Percentiles rank a stretch among this genome's conserved stretches.
Conservation (phyloP, 108 stramenopile genomes). For the Nitzschia sp. region DNA sequence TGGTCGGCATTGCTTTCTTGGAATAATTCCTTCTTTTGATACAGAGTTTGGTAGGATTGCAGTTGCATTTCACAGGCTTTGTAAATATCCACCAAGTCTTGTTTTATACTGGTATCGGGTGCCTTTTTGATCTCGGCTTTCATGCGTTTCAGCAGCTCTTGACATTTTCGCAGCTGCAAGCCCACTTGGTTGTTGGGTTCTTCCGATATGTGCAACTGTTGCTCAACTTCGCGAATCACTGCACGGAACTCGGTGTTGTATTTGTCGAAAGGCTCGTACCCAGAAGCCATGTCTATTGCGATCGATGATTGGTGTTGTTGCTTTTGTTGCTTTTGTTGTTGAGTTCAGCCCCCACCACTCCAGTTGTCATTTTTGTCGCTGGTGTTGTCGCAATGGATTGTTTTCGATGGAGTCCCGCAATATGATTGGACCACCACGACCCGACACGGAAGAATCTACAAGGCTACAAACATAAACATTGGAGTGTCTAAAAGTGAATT, state of each 20-base stretch:
- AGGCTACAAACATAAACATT: not conserved
- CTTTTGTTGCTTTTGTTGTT: no score
- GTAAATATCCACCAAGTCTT: slow-evolving; percentile 32
- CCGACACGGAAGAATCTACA: not conserved
- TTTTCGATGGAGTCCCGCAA: not conserved
- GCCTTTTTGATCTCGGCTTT: slow-evolving; percentile 7
- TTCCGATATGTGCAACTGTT: not conserved
- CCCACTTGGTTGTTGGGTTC: not conserved
- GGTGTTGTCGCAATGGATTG: not conserved
- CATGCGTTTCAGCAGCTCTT: slow-evolving; percentile 15
- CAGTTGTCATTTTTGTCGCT: no score
- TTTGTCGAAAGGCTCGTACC: slow-evolving; percentile 14
- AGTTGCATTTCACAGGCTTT: slow-evolving; percentile 33
- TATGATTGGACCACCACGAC: no score
- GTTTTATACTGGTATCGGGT: slow-evolving; percentile 19
- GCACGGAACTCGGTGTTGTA: slow-evolving; percentile 10
- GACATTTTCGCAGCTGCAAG: slow-evolving; percentile 1
- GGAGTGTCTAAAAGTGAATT: slow-evolving; percentile 13
- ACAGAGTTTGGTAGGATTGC: slow-evolving; percentile 17
- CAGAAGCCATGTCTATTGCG: slow-evolving; percentile 6
- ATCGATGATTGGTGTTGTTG: no score
- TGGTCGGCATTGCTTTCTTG: not conserved
- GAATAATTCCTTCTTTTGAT: slow-evolving; percentile 25
- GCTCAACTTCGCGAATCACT: slow-evolving; percentile 8
- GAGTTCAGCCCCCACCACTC: no score